These are phyloP conservation scores for Teunomyces kruisii DNA, from an alignment of 805 yeast species.

Conservation along the genomic window DNA sequence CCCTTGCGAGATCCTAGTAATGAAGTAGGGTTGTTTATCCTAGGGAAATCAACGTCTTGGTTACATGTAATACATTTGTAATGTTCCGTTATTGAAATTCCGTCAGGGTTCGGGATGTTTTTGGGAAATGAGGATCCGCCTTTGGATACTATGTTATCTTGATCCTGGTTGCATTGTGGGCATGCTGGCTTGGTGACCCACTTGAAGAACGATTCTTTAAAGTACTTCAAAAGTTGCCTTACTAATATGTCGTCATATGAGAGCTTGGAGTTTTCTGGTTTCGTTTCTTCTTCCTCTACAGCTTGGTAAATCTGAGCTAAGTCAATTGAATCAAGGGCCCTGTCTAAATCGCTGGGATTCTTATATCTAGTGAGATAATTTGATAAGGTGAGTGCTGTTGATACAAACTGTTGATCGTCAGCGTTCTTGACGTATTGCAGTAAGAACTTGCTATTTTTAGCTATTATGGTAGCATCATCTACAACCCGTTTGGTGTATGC, in stretches of 20 bases:
- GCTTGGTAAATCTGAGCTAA: conserved; percentile 56
- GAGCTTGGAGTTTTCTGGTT: conserved; percentile 9
- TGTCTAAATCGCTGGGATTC: conserved; percentile 30
- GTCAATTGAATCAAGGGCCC: conserved; percentile 64
- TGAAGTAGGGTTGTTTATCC: conserved; percentile 68
- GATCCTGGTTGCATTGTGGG: conserved; percentile 43
- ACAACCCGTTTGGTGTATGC: conserved; percentile 9
- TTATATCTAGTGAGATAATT: conserved; percentile 9
- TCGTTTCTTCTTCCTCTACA: conserved; percentile 49
- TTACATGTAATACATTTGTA: conserved; percentile 61
- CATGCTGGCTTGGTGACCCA: conserved; percentile 83
- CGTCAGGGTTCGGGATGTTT: conserved; percentile 26
- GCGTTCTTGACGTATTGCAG: background rate
- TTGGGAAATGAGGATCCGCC: conserved; percentile 42
- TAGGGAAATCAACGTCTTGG: conserved; percentile 57
- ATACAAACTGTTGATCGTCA: conserved; percentile 6
- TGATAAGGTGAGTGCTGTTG: conserved; percentile 1
- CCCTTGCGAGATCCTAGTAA: conserved; percentile 66
- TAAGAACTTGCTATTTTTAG: background rate
- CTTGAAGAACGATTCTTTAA: conserved; percentile 72
- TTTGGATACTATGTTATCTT: conserved; percentile 34
- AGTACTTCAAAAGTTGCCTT: conserved; percentile 38
- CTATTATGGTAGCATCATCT: background rate
- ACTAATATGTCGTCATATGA: conserved; percentile 39
- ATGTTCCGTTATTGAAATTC: conserved; percentile 60